Base-by-base conservation (phyloP, 2,329 filamentous ascomycete genomes). In the Apiospora aurea region DNA sequence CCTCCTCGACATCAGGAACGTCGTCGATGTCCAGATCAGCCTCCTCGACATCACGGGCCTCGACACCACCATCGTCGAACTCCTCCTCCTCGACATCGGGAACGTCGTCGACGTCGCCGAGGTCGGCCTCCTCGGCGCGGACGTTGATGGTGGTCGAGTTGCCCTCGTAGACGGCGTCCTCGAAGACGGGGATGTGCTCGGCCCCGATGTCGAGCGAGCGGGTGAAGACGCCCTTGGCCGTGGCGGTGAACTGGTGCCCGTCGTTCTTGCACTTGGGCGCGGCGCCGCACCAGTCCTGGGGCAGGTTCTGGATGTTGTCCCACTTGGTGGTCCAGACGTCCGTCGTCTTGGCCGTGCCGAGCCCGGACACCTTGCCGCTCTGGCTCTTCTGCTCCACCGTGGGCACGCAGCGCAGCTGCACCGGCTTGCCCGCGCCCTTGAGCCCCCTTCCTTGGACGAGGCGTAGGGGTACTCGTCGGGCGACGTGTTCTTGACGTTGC, bases 401-500 rank as follows among this genome's bases (percentile, higher is more conserved):
- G 41, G 69, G 53, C 26, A 71, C 69, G 43, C 69, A 67, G 64
- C 53, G 44, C 43, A 67, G 49, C 64, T 44, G 47, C 4, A 67
- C 49, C 26, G 47, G 43, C 18, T 49, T 66, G 57, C 41, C 53
- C 6, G 44, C 13, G 69, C 66, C 44, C 7, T 21, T 21, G 26
- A 26, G 47, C 26, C 69, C 69, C 69, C 69, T 11, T 71, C 53
- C 6, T 51, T 7, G n/a, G 57, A 24, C 2, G 41, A 29, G 34
- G 26, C 69, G 24, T 49, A 67, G n/a, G 69, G 69, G 49, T 71
- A 71, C 41, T 71, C 69, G 53, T 71, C 69, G 41, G 69, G 69
- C 24, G 69, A 71, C 26, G 44, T 66, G 13, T 41, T n/a, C 21
- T 43, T 38, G 41, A 4, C 26, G 26, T 51, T 24, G 57, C 66